Evolutionary conservation across 2,329 filamentous ascomycete species (phyloP).

Genomic region (Canariomyces notabilis): DNA sequence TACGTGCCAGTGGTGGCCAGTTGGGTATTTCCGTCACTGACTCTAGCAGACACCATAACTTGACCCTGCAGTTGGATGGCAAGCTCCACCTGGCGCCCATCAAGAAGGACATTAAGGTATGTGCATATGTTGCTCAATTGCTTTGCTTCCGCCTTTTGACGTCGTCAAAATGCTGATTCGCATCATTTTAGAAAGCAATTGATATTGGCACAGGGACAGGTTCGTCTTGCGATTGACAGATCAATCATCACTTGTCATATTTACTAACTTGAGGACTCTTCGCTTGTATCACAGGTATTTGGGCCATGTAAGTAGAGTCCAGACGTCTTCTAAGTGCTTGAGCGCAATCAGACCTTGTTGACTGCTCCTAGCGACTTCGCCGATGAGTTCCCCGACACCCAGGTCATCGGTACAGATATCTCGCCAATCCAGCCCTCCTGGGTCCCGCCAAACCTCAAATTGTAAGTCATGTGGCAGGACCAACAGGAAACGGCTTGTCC

Average conservation of each 20-base stretch:
- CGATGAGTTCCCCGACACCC: conserved; percentile 39
- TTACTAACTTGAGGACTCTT: not conserved
- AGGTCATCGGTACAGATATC: conserved; percentile 51
- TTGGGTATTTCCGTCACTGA: not conserved
- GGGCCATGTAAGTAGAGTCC: conserved; percentile 22
- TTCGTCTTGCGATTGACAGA: not conserved
- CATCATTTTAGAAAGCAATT: conserved; percentile 31
- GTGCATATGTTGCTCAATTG: too few species aligned
- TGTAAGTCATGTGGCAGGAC: conserved; percentile 23
- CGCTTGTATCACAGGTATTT: conserved; percentile 34
- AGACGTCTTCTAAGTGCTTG: not conserved
- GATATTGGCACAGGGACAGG: conserved; percentile 47
- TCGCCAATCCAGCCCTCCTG: conserved; percentile 52
- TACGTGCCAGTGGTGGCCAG: conserved; percentile 1
- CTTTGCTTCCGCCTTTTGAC: too few species aligned
- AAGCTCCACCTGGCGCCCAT: conserved; percentile 27
- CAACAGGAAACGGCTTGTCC: not conserved
- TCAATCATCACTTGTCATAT: not conserved
- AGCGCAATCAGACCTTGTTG: not conserved
- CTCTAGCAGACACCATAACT: conserved; percentile 20
- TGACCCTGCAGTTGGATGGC: conserved; percentile 23
- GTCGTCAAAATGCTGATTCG: not conserved
- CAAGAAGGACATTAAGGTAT: not conserved
- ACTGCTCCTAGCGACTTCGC: conserved; percentile 33
- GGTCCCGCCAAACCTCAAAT: conserved; percentile 47